These are phyloP conservation scores for Myriosclerotinia duriaeana DNA, from an alignment of 2,329 filamentous ascomycete genomes.

Conservation along the genomic window DNA sequence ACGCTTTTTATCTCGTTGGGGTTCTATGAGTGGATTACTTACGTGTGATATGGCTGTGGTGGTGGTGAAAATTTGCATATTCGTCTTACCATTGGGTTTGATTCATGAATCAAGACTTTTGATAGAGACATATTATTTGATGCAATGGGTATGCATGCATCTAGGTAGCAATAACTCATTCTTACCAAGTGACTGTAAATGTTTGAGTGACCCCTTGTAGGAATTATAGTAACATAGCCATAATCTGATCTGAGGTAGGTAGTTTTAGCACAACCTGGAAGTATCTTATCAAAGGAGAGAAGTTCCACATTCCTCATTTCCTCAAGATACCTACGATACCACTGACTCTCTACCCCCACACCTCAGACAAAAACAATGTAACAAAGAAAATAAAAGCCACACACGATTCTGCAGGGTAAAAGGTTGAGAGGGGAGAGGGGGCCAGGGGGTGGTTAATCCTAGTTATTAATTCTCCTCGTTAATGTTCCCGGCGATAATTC, in stretches of 20 bases:
- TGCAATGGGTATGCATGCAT: not conserved
- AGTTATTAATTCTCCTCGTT: not conserved
- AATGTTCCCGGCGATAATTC: not conserved
- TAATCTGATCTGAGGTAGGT: not conserved
- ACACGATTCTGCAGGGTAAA: too few species aligned
- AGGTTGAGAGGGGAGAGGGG: too few species aligned
- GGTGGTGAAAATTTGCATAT: conserved; percentile 3
- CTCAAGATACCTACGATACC: not conserved
- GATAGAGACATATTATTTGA: not conserved
- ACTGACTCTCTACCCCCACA: not conserved
- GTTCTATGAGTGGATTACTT: conserved; percentile 15
- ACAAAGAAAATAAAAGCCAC: not conserved
- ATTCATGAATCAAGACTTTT: conserved; percentile 2
- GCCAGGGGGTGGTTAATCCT: too few species aligned
- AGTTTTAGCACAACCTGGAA: not conserved
- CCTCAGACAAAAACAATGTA: not conserved
- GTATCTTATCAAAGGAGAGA: not conserved
- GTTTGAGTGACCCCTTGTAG: too few species aligned
- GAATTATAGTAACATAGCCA: too few species aligned
- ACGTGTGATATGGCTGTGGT: conserved; percentile 9
- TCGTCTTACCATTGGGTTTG: conserved; percentile 19
- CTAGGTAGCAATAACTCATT: conserved; percentile 13
- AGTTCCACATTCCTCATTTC: too few species aligned
- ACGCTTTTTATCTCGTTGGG: conserved; percentile 16
- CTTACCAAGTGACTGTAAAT: not conserved